Conservation (phyloP, 2,329 filamentous ascomycete species). For the Raffaelea albimanens region DNA sequence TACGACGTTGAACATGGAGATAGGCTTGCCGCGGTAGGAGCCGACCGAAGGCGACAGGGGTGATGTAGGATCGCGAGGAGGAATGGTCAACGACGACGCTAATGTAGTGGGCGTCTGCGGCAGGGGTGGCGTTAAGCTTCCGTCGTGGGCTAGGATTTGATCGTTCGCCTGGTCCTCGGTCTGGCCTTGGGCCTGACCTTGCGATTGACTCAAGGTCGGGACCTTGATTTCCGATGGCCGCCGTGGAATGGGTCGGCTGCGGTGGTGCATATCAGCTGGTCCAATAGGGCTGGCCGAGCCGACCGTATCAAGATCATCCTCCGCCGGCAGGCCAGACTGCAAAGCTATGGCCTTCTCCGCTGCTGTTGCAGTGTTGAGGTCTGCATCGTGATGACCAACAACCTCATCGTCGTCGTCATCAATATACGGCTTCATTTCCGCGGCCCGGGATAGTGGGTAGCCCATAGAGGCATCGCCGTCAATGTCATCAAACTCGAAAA, state of each 20-base stretch:
- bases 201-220: too few relatives aligned
- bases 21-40: conserved; percentile 28
- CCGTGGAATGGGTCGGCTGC: too few relatives aligned
- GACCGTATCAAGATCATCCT: background rate
- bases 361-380: too few relatives aligned
- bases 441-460: conserved; percentile 9
- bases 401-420: conserved; percentile 4
- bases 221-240: too few relatives aligned
- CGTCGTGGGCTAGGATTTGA: too few relatives aligned
- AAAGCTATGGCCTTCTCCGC: too few relatives aligned
- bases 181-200: too few relatives aligned
- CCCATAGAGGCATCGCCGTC: conserved; percentile 18
- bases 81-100: background rate
- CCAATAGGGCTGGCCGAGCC: conserved; percentile 11
- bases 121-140: too few relatives aligned
- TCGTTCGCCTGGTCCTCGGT: too few relatives aligned
- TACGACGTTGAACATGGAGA: conserved; percentile 26
- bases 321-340: too few relatives aligned
- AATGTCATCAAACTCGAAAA: conserved; percentile 15
- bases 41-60: conserved; percentile 21
- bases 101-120: too few relatives aligned
- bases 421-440: conserved; percentile 4
- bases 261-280: background rate
- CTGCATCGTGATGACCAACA: too few relatives aligned
- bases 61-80: conserved; percentile 3